These are phyloP conservation scores for Taphrina deformans DNA, from an alignment of 1,139 yeast species.

Conservation along the genomic window DNA sequence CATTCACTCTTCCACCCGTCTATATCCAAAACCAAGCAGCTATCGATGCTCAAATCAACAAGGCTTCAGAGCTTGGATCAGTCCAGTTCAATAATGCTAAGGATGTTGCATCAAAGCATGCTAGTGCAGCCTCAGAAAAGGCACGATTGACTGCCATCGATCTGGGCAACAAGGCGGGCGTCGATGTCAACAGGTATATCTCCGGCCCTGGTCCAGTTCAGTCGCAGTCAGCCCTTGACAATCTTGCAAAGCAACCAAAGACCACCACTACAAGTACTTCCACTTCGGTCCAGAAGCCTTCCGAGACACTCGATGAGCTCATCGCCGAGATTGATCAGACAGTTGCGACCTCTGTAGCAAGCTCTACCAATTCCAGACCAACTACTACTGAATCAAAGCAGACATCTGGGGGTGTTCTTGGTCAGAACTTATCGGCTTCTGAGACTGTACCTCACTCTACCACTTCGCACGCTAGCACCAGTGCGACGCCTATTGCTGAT, in stretches of 20 bases:
- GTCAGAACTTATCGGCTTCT: background rate
- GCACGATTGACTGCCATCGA: conserved; percentile 23
- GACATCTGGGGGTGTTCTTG: background rate
- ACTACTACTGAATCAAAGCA: background rate
- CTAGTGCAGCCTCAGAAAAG: conserved; percentile 25
- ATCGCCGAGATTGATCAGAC: background rate
- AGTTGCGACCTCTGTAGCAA: background rate
- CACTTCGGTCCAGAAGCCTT: background rate
- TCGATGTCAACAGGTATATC: conserved; percentile 18
- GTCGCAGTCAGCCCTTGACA: conserved; percentile 5
- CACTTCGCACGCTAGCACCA: background rate
- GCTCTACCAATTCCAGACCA: background rate
- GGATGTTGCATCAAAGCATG: conserved; percentile 17
- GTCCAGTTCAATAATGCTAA: conserved; percentile 21
- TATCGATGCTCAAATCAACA: conserved; percentile 71
- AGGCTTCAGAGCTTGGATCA: conserved; percentile 53
- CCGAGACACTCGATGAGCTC: background rate
- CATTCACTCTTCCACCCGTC: conserved; percentile 74
- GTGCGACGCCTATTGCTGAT: conserved; percentile 9
- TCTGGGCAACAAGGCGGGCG: conserved; percentile 32
- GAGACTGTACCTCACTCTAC: background rate
- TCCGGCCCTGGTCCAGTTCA: conserved; percentile 27
- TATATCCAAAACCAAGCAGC: conserved; percentile 74
- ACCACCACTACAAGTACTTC: background rate
- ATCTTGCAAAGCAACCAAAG: conserved; percentile 18